Percentiles rank a stretch among this genome's conserved stretches.
Evolutionary conservation across 2,329 filamentous ascomycete species (phyloP).

Genomic region (Alternaria postmessia): DNA sequence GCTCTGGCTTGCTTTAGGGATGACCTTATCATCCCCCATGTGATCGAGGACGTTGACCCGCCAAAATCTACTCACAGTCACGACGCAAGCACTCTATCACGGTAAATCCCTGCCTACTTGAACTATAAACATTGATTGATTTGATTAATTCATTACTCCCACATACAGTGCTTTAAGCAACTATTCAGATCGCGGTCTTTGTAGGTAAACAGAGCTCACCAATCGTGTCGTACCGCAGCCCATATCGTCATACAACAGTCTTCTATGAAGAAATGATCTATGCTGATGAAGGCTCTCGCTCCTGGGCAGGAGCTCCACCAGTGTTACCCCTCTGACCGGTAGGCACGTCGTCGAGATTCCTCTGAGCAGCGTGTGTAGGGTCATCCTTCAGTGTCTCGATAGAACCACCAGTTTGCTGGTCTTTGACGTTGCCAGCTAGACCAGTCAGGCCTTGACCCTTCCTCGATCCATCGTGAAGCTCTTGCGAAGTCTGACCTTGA

Average conservation of each 20-base stretch:
- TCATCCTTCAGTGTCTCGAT: constrained; percentile 39
- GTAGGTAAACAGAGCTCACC: background rate
- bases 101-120: no score
- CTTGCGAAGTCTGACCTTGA: constrained; percentile 58
- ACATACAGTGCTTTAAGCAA: background rate
- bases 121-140: background rate
- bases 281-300: constrained; percentile 37
- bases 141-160: background rate
- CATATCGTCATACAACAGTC: background rate
- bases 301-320: constrained; percentile 45
- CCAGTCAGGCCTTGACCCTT: constrained; percentile 58
- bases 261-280: background rate
- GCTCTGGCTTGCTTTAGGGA: no score
- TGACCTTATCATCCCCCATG: background rate
- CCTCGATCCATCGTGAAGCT: constrained; percentile 58
- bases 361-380: constrained; percentile 48
- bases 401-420: constrained; percentile 18
- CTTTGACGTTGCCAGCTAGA: constrained; percentile 39
- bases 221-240: background rate
- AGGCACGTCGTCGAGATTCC: constrained; percentile 50
- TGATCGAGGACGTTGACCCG: no score
- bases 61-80: no score
- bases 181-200: no score
- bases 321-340: constrained; percentile 44
- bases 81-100: no score